These are phyloP conservation scores for Larix kaempferi DNA, from an alignment of 75 land plant species.

Conservation along the genomic window DNA sequence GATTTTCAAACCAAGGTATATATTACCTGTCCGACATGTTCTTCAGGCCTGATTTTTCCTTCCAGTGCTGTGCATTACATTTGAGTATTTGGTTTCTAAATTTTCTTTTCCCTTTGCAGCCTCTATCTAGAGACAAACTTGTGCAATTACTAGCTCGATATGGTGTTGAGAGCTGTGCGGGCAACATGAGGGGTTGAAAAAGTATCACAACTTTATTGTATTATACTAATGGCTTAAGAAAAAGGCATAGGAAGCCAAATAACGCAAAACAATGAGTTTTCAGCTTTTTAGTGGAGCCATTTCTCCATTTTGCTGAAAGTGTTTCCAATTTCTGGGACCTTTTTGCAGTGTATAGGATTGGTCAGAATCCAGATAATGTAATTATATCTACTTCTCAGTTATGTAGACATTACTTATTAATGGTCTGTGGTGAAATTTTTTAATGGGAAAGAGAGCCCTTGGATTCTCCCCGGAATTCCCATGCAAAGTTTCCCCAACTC, in stretches of 20 bases:
- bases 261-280: not conserved
- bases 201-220: not conserved
- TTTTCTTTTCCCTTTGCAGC: conserved; percentile 14
- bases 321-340: not conserved
- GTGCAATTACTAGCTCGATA: conserved; percentile 32
- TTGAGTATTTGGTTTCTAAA: not conserved
- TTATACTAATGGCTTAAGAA: not conserved
- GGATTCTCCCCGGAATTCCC: not conserved
- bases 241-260: not conserved
- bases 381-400: not conserved
- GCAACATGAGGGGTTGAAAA: not conserved
- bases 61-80: not conserved
- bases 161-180: conserved; percentile 20
- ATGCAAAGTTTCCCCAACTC: not conserved
- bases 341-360: not conserved
- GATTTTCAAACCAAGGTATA: conserved; percentile 37
- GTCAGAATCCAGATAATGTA: not conserved
- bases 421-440: not conserved
- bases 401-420: not conserved
- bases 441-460: not conserved
- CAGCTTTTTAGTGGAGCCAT: conserved; percentile 7
- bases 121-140: conserved; percentile 36
- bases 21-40: not conserved
- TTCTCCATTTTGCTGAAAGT: not conserved
- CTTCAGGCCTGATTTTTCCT: not conserved